Evolutionary conservation across 331 rosid genomes (phyloP).

Genomic region (Acacia pycnantha): DNA sequence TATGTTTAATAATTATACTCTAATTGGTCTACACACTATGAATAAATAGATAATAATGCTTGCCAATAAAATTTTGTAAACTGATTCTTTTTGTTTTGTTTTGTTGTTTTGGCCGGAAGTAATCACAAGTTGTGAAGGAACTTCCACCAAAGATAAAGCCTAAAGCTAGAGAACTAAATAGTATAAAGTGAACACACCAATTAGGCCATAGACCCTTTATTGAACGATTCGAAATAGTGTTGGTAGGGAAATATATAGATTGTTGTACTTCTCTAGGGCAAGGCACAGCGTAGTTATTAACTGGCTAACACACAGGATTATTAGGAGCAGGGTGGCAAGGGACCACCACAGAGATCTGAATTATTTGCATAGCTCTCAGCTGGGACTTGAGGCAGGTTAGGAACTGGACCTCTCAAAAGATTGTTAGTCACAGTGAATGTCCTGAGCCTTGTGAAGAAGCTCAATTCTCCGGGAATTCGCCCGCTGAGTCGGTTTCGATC

Average conservation of each 20-base stretch:
- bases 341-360: background rate
- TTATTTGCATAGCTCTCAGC: background rate
- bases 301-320: background rate
- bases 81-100: too few species aligned
- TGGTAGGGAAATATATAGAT: background rate
- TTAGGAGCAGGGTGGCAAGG: background rate
- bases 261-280: background rate
- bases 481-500: constrained; percentile 64
- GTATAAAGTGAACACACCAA: background rate
- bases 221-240: background rate
- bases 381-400: background rate
- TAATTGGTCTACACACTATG: background rate
- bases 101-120: too few species aligned
- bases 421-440: background rate
- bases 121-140: too few species aligned
- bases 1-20: too few species aligned
- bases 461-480: constrained; percentile 45
- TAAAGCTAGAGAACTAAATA: background rate
- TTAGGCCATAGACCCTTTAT: background rate
- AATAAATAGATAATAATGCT: too few species aligned
- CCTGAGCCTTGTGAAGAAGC: background rate
- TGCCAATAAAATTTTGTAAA: too few species aligned
- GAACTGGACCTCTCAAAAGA: background rate
- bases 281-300: background rate
- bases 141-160: too few species aligned